phyloP scores from a whole-genome alignment of 768 basidiomycete genomes.

The Amyloporia xantha region DNA sequence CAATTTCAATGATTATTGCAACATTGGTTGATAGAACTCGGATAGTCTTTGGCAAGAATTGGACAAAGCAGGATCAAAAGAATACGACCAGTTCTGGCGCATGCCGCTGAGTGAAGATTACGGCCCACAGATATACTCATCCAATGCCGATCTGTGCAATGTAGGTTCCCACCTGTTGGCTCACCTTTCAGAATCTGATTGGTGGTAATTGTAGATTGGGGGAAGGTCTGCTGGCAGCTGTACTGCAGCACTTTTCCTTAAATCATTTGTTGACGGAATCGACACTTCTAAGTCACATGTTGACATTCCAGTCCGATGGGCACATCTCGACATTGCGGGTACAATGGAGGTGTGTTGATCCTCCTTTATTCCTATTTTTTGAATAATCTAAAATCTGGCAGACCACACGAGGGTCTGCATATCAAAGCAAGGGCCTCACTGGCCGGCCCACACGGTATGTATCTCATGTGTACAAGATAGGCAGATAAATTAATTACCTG shows the following conservation, averaged over 20 bases:
- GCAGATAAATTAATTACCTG: no score
- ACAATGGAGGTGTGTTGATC: constrained; percentile 55
- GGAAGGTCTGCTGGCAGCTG: constrained; percentile 66
- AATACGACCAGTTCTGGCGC: constrained; percentile 85
- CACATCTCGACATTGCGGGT: constrained; percentile 81
- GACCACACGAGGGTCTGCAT: constrained; percentile 48
- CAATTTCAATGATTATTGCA: no score
- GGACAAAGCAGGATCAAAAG: constrained; percentile 59
- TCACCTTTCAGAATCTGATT: neutral
- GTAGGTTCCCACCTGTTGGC: constrained; percentile 25
- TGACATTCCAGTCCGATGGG: constrained; percentile 60
- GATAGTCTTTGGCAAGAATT: constrained; percentile 70
- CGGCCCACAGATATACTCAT: constrained; percentile 65
- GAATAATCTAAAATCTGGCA: constrained; percentile 14
- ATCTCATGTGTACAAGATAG: no score
- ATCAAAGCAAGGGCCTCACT: constrained; percentile 73
- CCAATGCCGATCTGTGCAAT: constrained; percentile 81
- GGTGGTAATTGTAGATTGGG: constrained; percentile 44
- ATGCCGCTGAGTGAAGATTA: constrained; percentile 85
- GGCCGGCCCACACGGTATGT: constrained; percentile 72
- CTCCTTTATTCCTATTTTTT: neutral
- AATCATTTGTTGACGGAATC: constrained; percentile 72
- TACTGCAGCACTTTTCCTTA: constrained; percentile 85
- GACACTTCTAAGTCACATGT: constrained; percentile 52
- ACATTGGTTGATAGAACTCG: constrained; percentile 42